Base-by-base conservation (phyloP, 192 early-diverging fungal genomes). In the Coemansia sp. region DNA sequence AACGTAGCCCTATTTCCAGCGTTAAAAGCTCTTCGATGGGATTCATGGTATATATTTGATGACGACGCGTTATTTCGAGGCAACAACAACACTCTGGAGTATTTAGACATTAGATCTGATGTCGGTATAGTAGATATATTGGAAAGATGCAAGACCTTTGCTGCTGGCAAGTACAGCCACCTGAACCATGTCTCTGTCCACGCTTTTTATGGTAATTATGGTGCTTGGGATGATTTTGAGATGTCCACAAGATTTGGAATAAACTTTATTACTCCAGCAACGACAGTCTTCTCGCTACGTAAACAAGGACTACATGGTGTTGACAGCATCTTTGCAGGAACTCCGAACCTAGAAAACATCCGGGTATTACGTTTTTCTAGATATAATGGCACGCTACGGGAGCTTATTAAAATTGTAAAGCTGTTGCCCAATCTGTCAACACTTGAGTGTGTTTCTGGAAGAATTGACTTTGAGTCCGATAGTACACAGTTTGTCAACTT, bases 251-350 rank as follows among this genome's bases (percentile, higher is more conserved):
- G 57, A 0, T 39, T 59, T 8, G 39, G 12, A 4, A 5, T 59
- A 16, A 15, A 41, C n/a, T 13, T 7, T 52, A 16, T 41, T 6
- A 3, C 37, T 18, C 57, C 57, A 41, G 36, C 36, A 40, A 59
- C 57, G 0, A 19, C 2, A 18, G 12, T 1, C 16, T 41, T 59
- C 8, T 41, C 32, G 15, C 52, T 56, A 7, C 21, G 60, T 39
- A 47, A 15, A 47, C 2, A 47, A 32, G 32, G 32, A 9, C 67
- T 67, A 10, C 55, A 62, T 18, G 67, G 61, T 52, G 40, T 57
- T 8, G 41, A 62, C 21, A 43, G 62, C 7, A 15, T 59, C 13
- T 18, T 59, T 3, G 32, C 57, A 8, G 16, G 0, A 13, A 8
- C 36, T 9, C 12, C 15, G 8, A 13, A 41, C 0, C 40, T 59